Conservation (phyloP, 805 yeast species). For the Nakazawaea sp. region DNA sequence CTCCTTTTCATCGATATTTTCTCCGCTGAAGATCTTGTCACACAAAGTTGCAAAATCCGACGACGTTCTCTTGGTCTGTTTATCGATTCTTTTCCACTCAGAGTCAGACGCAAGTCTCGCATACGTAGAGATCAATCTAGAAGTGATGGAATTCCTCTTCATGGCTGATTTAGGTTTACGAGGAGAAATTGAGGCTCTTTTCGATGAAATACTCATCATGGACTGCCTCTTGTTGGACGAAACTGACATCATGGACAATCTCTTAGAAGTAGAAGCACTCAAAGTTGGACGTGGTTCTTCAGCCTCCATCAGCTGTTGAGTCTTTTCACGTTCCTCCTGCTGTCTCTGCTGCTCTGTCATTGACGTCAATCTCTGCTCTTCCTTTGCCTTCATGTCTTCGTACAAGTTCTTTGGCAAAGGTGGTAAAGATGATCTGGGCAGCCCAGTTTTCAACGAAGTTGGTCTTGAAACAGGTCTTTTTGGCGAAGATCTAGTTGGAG, state of each 20-base stretch:
- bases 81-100: slow-evolving; percentile 65
- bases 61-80: slow-evolving; percentile 68
- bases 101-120: slow-evolving; percentile 61
- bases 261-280: slow-evolving; percentile 9
- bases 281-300: neutral
- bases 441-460: slow-evolving; percentile 9
- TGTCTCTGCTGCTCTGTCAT: slow-evolving; percentile 5
- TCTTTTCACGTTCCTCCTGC: neutral
- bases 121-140: slow-evolving; percentile 64
- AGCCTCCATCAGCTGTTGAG: slow-evolving; percentile 2
- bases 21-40: slow-evolving; percentile 72
- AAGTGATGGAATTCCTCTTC: slow-evolving; percentile 66
- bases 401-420: slow-evolving; percentile 15
- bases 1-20: slow-evolving; percentile 42
- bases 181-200: slow-evolving; percentile 12
- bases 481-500: slow-evolving; percentile 18
- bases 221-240: slow-evolving; percentile 17
- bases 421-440: slow-evolving; percentile 13
- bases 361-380: slow-evolving; percentile 1
- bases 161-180: slow-evolving; percentile 20
- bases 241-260: slow-evolving; percentile 14
- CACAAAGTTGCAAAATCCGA: slow-evolving; percentile 73
- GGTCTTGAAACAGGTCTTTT: slow-evolving; percentile 15
- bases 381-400: slow-evolving; percentile 7
- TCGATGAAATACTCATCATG: slow-evolving; percentile 11